Evolutionary conservation across 345 rosid species (phyloP), one percentile per base, ranked within the genome.

Genomic region (Ricinus communis): DNA sequence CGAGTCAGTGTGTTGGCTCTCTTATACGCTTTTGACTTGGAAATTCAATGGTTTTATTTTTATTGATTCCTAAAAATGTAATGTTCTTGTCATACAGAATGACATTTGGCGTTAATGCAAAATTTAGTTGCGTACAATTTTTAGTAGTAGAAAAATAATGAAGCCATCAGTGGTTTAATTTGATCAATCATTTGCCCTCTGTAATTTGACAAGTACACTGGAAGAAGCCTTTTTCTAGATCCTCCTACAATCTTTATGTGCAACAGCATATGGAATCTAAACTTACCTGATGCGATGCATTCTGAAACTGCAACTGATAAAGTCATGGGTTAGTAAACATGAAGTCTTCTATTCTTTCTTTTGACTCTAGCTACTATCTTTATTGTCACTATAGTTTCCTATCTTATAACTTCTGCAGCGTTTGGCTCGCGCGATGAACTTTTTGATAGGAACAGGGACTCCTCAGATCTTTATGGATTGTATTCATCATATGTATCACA

Each of bases 171-270:
- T 50, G 62, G 21, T 70, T 12, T n/a, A 45, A 50, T n/a, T 21
- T 27, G 15, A 13, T 33, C 28, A 5, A 28, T 62, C 51, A 33
- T 51, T 41, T 54, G n/a, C 10, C 30, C 21, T 46, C 5, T 74
- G 27, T 41, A 54, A 52, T 82, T 72, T 45, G 21, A 59, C 79
- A 95, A 98, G 98, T 95, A 92, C 72, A 83, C 87, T 59, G 98
- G 99, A 76, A 87, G 97, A 87, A 97, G 98, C 58, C 81, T 88
- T 72, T 95, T 92, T 80, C 81, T 95, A 61, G 98, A 92, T 43
- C 93, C 98, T 80, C 98, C 98, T 46, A 90, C 96, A 21, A 89
- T 89, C 66, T 89, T 76, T 76, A 78, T 90, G 85, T 65, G 72
- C 77, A 80, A 85, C 62, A 77, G 86, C 47, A 19, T 60, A 22